Evolutionary conservation across 139 green algal genomes (phyloP).

Genomic region (Micractinium sp.): DNA sequence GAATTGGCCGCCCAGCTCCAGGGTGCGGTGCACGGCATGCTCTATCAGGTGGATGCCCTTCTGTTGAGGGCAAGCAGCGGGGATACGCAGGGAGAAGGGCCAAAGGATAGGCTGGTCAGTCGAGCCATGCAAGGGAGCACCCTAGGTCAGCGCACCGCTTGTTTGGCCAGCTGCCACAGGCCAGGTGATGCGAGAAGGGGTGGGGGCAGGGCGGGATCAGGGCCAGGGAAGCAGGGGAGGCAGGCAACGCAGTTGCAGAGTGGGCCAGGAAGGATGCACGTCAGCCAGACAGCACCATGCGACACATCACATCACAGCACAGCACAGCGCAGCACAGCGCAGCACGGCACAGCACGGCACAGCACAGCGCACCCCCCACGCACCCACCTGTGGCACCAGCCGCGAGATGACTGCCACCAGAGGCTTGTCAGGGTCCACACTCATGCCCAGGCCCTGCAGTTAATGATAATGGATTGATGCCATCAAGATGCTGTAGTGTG

Average conservation of each 20-base stretch:
- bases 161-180: background rate
- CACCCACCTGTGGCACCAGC: conserved; percentile 73
- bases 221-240: no score
- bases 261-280: no score
- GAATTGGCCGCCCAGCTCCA: conserved; percentile 66
- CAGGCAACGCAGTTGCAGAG: no score
- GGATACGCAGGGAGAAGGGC: background rate
- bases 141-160: no score
- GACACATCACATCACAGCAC: no score
- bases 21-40: conserved; percentile 72
- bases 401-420: conserved; percentile 90
- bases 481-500: no score
- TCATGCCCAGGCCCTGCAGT: conserved; percentile 80
- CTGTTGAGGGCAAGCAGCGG: conserved; percentile 40
- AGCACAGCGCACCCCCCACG: background rate
- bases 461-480: no score
- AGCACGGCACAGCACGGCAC: background rate
- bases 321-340: no score
- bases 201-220: no score
- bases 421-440: conserved; percentile 74
- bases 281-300: no score
- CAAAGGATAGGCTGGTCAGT: background rate
- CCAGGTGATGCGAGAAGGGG: no score
- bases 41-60: conserved; percentile 95
- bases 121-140: background rate